Conservation (phyloP, 2,329 filamentous ascomycete genomes). For the Venturia aucupariae region DNA sequence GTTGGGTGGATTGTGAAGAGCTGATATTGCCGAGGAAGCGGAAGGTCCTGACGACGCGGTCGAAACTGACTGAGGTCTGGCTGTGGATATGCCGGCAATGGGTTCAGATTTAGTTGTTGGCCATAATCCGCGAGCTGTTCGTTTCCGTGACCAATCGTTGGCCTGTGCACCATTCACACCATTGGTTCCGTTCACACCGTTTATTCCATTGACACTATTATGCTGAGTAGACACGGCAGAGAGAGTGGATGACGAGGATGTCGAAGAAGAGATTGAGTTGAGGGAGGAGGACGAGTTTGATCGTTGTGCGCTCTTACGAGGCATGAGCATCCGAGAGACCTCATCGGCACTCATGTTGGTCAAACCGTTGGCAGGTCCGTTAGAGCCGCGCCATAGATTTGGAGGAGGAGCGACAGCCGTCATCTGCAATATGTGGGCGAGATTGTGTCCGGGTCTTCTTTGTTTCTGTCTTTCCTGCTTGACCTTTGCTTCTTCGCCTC, state of each 20-base stretch:
- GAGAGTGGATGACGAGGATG: slow-evolving; percentile 56
- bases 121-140: slow-evolving; percentile 48
- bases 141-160: slow-evolving; percentile 35
- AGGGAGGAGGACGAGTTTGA: slow-evolving; percentile 87
- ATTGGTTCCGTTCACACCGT: slow-evolving; percentile 46
- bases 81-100: slow-evolving; percentile 52
- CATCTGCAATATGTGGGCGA: slow-evolving; percentile 27
- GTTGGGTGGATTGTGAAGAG: slow-evolving; percentile 52
- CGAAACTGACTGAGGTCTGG: slow-evolving; percentile 52
- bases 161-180: slow-evolving; percentile 47
- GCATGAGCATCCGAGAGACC: slow-evolving; percentile 78
- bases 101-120: slow-evolving; percentile 57
- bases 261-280: slow-evolving; percentile 52
- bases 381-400: slow-evolving; percentile 53
- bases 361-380: slow-evolving; percentile 50
- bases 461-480: slow-evolving; percentile 1
- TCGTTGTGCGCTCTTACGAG: slow-evolving; percentile 77
- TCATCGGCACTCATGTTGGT: slow-evolving; percentile 76
- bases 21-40: slow-evolving; percentile 53
- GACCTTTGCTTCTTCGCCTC: background rate
- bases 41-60: slow-evolving; percentile 48
- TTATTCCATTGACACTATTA: slow-evolving; percentile 46
- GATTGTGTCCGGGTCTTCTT: background rate
- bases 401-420: slow-evolving; percentile 58
- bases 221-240: slow-evolving; percentile 52